phyloP scores from a whole-genome alignment of 495 filamentous ascomycete genomes.

The Neurospora sp. region DNA sequence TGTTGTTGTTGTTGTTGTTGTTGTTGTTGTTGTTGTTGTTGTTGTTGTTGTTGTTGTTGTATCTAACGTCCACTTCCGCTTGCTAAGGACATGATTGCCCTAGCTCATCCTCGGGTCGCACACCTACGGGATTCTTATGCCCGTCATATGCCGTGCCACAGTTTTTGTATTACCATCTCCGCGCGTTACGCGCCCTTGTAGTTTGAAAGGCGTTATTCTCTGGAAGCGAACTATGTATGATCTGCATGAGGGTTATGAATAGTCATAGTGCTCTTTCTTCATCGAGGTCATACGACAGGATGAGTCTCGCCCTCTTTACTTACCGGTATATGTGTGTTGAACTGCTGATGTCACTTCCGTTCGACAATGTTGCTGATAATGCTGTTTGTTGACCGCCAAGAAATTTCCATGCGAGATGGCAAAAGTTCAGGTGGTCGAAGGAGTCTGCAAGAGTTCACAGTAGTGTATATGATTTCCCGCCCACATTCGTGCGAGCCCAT shows the following conservation, averaged over 20 bases:
- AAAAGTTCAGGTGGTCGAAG: not conserved
- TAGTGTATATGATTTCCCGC: not conserved
- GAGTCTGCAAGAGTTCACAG: not conserved
- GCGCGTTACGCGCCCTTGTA: not conserved
- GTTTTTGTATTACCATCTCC: not conserved
- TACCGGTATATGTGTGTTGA: not conserved
- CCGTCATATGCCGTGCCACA: not conserved
- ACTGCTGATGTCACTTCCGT: not conserved
- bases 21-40: too few species aligned
- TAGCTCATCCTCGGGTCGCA: not conserved
- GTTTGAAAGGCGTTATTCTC: not conserved
- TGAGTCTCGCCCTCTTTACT: not conserved
- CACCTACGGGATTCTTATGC: not conserved
- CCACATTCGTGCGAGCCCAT: not conserved
- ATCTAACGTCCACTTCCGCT: too few species aligned
- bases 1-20: too few species aligned
- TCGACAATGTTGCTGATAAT: not conserved
- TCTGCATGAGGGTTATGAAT: not conserved
- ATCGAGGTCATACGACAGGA: not conserved
- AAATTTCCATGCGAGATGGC: not conserved
- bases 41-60: too few species aligned
- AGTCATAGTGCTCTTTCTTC: not conserved
- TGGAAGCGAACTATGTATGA: not conserved
- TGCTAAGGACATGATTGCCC: too few species aligned
- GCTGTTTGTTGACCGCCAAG: not conserved